phyloP scores from a whole-genome alignment of 1,284 basidiomycete species.

The Moesziomyces antarcticus region DNA sequence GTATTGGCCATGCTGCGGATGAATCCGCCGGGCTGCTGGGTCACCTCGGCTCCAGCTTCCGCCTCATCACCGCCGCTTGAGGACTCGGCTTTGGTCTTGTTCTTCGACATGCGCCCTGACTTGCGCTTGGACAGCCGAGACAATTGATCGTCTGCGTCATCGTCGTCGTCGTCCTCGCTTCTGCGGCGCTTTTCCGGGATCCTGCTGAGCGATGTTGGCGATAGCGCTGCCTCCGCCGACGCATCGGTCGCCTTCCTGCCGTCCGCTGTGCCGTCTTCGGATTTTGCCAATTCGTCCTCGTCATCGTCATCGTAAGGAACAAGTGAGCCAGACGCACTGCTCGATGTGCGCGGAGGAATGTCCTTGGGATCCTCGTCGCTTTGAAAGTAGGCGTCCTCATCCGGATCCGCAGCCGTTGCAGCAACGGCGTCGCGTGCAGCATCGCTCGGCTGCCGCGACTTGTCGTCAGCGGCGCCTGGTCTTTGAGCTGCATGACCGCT shows the following conservation, averaged over 20 bases:
- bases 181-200: conserved; percentile 72
- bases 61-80: conserved; percentile 10
- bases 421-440: conserved; percentile 50
- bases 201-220: conserved; percentile 69
- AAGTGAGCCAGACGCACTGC: conserved; percentile 70
- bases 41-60: conserved; percentile 6
- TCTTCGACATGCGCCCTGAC: conserved; percentile 25
- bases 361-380: conserved; percentile 75
- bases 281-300: conserved; percentile 56
- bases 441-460: conserved; percentile 43
- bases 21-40: conserved; percentile 34
- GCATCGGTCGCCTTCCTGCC: neutral
- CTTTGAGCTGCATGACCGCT: conserved; percentile 10
- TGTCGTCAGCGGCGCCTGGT: conserved; percentile 14
- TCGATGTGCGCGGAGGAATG: conserved; percentile 68
- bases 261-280: conserved; percentile 3
- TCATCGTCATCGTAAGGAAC: conserved; percentile 81
- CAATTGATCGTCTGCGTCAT: conserved; percentile 41
- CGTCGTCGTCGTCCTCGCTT: conserved; percentile 46
- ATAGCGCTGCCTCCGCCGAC: conserved; percentile 66
- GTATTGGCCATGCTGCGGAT: conserved; percentile 45
- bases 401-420: conserved; percentile 74
- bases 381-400: conserved; percentile 90
- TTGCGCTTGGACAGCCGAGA: conserved; percentile 50
- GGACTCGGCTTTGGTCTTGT: conserved; percentile 19